These are phyloP conservation scores for Daldinia grandis DNA, from an alignment of 495 filamentous ascomycete species.

Conservation along the genomic window DNA sequence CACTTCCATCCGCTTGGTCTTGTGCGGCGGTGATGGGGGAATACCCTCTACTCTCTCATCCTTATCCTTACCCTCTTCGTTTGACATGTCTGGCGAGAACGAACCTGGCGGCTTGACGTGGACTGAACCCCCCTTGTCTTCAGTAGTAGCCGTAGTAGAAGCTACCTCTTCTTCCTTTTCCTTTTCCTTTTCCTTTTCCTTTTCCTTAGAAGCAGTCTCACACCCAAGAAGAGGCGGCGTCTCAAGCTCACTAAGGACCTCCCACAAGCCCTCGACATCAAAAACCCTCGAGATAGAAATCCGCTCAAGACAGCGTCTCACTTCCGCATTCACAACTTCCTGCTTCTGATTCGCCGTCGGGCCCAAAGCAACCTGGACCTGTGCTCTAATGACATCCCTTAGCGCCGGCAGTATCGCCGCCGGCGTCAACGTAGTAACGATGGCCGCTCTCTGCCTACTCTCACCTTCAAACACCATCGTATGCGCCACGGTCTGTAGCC, in stretches of 20 bases:
- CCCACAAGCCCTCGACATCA: conserved; percentile 65
- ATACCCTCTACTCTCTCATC: background rate
- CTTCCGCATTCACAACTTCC: conserved; percentile 17
- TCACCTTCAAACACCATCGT: conserved; percentile 30
- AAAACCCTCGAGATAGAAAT: conserved; percentile 66
- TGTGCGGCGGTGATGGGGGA: background rate
- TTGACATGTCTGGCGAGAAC: background rate
- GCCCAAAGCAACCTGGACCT: conserved; percentile 30
- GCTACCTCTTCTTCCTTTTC: background rate
- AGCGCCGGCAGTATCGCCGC: conserved; percentile 47
- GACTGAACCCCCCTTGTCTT: background rate
- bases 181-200: background rate
- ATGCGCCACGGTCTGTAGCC: conserved; percentile 49
- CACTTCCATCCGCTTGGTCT: conserved; percentile 23
- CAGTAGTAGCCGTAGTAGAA: background rate
- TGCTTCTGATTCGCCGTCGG: conserved; percentile 21
- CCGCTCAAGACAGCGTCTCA: conserved; percentile 55
- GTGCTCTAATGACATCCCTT: conserved; percentile 44
- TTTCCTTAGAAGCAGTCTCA: background rate
- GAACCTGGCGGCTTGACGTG: background rate
- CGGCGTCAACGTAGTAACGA: conserved; percentile 51
- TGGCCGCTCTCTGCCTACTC: conserved; percentile 31
- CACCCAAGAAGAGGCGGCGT: background rate
- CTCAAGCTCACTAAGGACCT: conserved; percentile 61
- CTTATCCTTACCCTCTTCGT: background rate